Evolutionary conservation across 1,284 basidiomycete species (phyloP).

Genomic region (Schizophyllum amplum): DNA sequence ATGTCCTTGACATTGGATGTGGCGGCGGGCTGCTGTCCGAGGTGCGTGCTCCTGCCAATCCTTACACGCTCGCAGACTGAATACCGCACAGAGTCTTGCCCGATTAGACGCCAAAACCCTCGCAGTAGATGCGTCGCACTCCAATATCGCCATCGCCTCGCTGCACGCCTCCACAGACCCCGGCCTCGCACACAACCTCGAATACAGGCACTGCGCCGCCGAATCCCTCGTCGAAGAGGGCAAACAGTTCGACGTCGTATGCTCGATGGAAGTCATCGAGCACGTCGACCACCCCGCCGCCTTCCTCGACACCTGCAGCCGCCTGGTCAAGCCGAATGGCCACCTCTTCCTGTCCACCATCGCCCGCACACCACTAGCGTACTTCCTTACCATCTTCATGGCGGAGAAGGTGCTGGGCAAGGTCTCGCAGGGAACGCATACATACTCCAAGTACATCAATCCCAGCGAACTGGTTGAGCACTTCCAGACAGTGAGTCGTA

Average conservation of each 20-base stretch:
- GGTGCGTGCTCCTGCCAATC: slow-evolving; percentile 31
- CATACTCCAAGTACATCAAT: slow-evolving; percentile 85
- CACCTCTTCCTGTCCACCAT: slow-evolving; percentile 97
- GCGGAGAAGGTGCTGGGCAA: slow-evolving; percentile 82
- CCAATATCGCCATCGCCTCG: slow-evolving; percentile 83
- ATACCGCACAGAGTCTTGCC: slow-evolving; percentile 60
- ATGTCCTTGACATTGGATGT: slow-evolving; percentile 80
- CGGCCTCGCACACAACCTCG: slow-evolving; percentile 29
- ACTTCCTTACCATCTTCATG: slow-evolving; percentile 84
- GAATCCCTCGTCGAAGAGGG: slow-evolving; percentile 62
- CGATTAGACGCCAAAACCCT: slow-evolving; percentile 81
- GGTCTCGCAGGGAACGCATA: slow-evolving; percentile 89
- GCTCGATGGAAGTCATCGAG: slow-evolving; percentile 97
- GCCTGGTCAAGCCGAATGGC: slow-evolving; percentile 82
- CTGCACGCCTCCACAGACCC: slow-evolving; percentile 82
- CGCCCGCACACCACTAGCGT: slow-evolving; percentile 85
- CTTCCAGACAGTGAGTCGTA: slow-evolving; percentile 59
- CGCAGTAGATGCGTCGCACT: slow-evolving; percentile 85
- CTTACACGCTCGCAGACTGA: slow-evolving; percentile 6
- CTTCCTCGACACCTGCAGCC: slow-evolving; percentile 77
- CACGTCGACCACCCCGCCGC: slow-evolving; percentile 89
- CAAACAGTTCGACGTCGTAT: slow-evolving; percentile 83
- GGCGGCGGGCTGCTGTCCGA: slow-evolving; percentile 94
- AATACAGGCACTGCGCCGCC: slow-evolving; percentile 75
- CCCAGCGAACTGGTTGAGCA: slow-evolving; percentile 84